Conservation (phyloP, 768 basidiomycete genomes). For the Lactarius pseudohatsudake region DNA sequence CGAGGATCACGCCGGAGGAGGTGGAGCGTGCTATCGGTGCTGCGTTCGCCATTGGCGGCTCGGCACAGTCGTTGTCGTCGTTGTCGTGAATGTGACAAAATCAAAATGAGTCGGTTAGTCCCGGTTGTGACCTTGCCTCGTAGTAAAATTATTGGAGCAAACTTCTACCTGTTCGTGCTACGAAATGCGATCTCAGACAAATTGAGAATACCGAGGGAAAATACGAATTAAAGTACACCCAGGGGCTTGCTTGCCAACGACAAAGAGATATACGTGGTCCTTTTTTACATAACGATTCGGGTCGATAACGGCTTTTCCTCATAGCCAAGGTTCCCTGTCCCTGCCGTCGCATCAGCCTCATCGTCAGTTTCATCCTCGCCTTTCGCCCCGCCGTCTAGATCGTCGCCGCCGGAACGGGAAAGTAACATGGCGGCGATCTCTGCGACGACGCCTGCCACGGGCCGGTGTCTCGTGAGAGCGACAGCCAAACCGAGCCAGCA, state of each 20-base stretch:
- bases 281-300: no score
- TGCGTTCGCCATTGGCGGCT: conserved; percentile 8
- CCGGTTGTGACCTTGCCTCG: no score
- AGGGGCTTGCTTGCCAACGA: no score
- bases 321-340: conserved; percentile 3
- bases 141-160: no score
- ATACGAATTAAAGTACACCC: no score
- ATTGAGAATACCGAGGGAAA: no score
- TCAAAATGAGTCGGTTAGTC: neutral
- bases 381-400: neutral
- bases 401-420: neutral
- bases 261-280: no score
- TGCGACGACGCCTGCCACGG: no score
- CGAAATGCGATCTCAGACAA: no score
- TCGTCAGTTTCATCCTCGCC: conserved; percentile 13
- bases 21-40: conserved; percentile 22
- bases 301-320: neutral
- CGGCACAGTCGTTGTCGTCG: no score
- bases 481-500: neutral
- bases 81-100: no score
- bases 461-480: neutral
- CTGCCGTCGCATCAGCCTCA: neutral
- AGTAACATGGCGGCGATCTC: neutral
- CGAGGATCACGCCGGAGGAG: conserved; percentile 18
- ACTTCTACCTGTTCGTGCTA: no score